Evolutionary conservation across 1,139 yeast species (phyloP), one percentile per base, ranked within the genome.

Genomic region (Suhomyces anneliseae): DNA sequence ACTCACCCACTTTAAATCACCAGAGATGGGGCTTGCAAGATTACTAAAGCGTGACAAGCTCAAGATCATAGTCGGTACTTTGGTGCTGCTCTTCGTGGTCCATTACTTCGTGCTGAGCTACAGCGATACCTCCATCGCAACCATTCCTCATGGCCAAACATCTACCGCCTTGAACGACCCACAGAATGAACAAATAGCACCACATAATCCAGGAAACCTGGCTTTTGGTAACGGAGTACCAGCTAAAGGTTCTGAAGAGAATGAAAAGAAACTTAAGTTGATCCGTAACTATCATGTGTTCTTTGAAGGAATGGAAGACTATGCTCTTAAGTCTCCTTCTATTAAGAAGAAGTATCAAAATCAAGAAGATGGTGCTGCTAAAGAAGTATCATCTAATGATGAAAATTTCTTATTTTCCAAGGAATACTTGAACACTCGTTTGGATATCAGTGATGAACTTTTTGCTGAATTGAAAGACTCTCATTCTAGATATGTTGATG

Each of bases 371-470:
- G 46, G 46, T 2, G 62, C 63, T 43, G 78, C 78, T 7, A 57
- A 53, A 40, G 77, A 73, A 49, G 43, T 57, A 19, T 68, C 66
- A 44, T 52, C 66, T 12, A 49, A 47, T 29, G 60, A 60, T 39
- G 59, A 53, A 11, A 55, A 57, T n/a, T 66, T 69, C 46, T 52
- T 71, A 7, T 70, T 74, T 50, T 62, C 68, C 37, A 74, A 73
- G 50, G 69, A 66, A 24, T 72, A 70, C 50, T 63, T 74, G 45
- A 75, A 70, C 49, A 62, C 63, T 48, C 69, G 74, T 5, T 62
- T 75, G 51, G 75, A 72, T 48, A 60, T 75, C 26, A 64, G 76
- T 4, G 67, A 66, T 2, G 53, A 54, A 1, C 68, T 76, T 2
- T 55, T 60, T 39, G 51, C 59, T 2, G 65, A 65, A 40, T 60